Evolutionary conservation across 352 stramenopile species (phyloP), one percentile per base, ranked within the genome.

Genomic region (Pythium dissimile): DNA sequence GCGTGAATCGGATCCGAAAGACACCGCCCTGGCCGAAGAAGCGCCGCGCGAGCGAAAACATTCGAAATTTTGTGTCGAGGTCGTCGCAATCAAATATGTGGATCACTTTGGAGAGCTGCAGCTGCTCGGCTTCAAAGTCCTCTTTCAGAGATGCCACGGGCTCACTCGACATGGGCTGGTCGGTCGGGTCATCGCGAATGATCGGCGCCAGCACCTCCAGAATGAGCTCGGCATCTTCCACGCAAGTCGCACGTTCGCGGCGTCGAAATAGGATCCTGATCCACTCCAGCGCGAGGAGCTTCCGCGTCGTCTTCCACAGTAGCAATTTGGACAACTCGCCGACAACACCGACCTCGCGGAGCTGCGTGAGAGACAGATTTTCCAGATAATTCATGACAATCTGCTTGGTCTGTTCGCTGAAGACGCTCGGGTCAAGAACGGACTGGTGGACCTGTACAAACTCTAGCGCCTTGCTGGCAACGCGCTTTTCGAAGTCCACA

Each of bases 51-150:
- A 81, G 51, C 3, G 69, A 69, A 42, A 86, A 88, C 45, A 89
- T 77, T 16, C 70, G 64, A 51, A 83, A 88, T 38, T 77, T 72
- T 32, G 70, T 55, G 18, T 86, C 70, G 7, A 88, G 38, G 71
- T 82, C 79, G 80, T 86, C 44, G 69, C 94, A 71, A 82, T 79
- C 20, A 20, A 99, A 73, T n/a, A 98, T 62, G 62, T 99, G 92
- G 16, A 99, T 68, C 6, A 99, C 60, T 52, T 97, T 97, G 15
- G 94, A 89, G 21, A 99, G 77, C 13, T 96, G 72, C 16, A 86
- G 70, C 60, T 98, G 90, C 59, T 99, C 95, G 28, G 76, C 52
- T 63, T 89, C 86, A 62, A 94, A 89, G 5, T 72, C 75, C 65
- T 86, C 62, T 35, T 73, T 66, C 2, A 63, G 31, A 6, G 54